Conservation (phyloP, 2,329 filamentous ascomycete species). For the Dothideomycetes sp. region DNA sequence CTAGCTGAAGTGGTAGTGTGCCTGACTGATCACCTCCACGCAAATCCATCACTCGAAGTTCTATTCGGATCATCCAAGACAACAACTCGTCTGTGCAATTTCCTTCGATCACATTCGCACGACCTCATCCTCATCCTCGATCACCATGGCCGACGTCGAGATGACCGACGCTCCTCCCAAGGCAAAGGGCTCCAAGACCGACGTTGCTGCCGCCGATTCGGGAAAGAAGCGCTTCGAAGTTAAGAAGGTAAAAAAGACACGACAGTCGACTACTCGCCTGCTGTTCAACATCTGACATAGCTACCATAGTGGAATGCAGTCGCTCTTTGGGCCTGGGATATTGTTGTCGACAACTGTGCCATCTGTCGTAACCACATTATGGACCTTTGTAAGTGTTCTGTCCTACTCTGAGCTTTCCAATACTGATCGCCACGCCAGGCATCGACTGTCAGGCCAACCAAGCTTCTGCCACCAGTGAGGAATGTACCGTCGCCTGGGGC, state of each 20-base stretch:
- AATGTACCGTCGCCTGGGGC: slow-evolving; percentile 98
- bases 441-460: slow-evolving; percentile 99
- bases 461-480: slow-evolving; percentile 90
- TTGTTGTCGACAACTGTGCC: slow-evolving; percentile 97
- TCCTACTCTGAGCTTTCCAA: neutral
- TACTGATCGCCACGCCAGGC: slow-evolving; percentile 40
- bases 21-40: too few relatives aligned
- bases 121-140: slow-evolving; percentile 16
- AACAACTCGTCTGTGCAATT: too few relatives aligned
- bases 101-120: too few relatives aligned
- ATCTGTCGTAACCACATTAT: slow-evolving; percentile 99
- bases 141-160: slow-evolving; percentile 82
- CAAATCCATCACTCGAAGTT: too few relatives aligned
- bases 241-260: slow-evolving; percentile 65
- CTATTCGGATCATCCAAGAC: too few relatives aligned
- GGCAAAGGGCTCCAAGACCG: slow-evolving; percentile 42
- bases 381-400: slow-evolving; percentile 69
- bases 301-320: slow-evolving; percentile 84
- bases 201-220: slow-evolving; percentile 47
- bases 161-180: slow-evolving; percentile 74
- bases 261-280: slow-evolving; percentile 17
- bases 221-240: slow-evolving; percentile 95
- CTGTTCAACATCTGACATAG: neutral
- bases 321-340: slow-evolving; percentile 98
- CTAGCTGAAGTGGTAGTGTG: too few relatives aligned